Evolutionary conservation across 768 basidiomycete genomes (phyloP).

Genomic region (Termitomyces sp.): DNA sequence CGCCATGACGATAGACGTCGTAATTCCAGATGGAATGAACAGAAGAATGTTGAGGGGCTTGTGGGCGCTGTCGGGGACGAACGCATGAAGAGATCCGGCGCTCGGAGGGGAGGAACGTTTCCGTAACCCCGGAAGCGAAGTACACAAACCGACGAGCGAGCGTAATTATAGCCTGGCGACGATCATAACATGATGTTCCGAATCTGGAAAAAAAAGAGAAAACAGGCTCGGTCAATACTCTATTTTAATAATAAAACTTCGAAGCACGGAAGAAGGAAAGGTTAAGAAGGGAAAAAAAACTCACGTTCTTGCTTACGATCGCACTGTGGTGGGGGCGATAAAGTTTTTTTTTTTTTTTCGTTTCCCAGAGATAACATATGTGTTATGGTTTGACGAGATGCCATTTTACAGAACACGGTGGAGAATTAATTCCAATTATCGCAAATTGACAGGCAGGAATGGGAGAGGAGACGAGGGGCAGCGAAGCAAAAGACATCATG

Average conservation of each 20-base stretch:
- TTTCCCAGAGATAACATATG: background rate
- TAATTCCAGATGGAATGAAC: background rate
- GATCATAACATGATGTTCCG: constrained; percentile 25
- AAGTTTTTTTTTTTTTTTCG: background rate
- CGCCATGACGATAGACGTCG: background rate
- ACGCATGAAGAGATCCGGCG: background rate
- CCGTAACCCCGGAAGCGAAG: background rate
- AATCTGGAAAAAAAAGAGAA: constrained; percentile 16
- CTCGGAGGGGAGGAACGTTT: background rate
- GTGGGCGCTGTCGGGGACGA: background rate
- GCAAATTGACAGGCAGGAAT: background rate
- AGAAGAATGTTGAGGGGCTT: background rate
- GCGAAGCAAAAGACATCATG: constrained; percentile 22
- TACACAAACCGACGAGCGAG: background rate
- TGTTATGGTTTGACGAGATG: background rate
- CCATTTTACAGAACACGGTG: constrained; percentile 1
- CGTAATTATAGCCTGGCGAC: background rate
- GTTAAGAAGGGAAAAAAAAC: no score
- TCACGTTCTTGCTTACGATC: constrained; percentile 68
- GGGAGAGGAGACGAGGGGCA: constrained; percentile 12
- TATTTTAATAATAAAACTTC: background rate
- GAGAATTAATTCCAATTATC: constrained; percentile 8
- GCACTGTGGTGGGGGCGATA: constrained; percentile 40
- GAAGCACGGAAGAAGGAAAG: background rate
- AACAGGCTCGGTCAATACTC: background rate